phyloP scores from a whole-genome alignment of 306 rosid genomes.

The cucumber (Cucumis sativus) region Cucumber_9930_V3 NC_026657.2:8724001-8724500 shows the following conservation, averaged over 20 bases:
- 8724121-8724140: conserved; percentile 7
- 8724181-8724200: neutral
- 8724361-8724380: neutral
- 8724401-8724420: neutral
- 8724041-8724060: neutral
- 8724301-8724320: neutral
- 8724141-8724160: neutral
- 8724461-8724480: neutral
- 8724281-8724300: neutral
- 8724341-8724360: neutral
- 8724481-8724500: neutral
- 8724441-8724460: conserved; percentile 3
- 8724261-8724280: neutral
- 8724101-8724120: neutral
- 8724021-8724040: neutral
- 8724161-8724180: neutral
- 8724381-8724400: neutral
- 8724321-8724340: neutral
- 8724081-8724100: neutral
- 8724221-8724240: conserved; percentile 3
- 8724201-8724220: conserved; percentile 2
- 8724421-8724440: neutral
- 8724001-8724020: conserved; percentile 1
- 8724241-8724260: neutral
- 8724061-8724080: neutral